Evolutionary conservation across 306 rosid genomes (phyloP).

Genomic region (Cucurbita pepo): DNA sequence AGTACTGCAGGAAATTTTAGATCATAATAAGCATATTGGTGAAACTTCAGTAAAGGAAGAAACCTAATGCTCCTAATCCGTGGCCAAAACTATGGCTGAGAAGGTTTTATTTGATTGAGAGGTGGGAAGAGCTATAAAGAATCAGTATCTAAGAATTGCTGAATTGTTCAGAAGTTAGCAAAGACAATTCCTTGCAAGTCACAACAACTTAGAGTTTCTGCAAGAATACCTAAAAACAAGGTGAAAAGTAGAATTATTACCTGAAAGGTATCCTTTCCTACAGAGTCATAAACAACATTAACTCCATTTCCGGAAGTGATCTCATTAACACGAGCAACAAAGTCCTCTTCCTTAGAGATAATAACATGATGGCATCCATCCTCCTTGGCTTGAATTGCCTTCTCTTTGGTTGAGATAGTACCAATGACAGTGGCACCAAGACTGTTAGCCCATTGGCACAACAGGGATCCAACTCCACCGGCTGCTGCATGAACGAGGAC

Average conservation of each 20-base stretch:
- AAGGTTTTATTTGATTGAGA: neutral
- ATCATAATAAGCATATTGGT: neutral
- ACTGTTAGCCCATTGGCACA: slow-evolving; percentile 85
- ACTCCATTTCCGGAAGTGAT: slow-evolving; percentile 75
- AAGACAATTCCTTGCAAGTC: neutral
- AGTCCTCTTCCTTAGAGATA: slow-evolving; percentile 54
- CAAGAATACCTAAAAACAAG: neutral
- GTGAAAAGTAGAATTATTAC: slow-evolving; percentile 20
- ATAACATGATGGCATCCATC: slow-evolving; percentile 88
- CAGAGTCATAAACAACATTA: slow-evolving; percentile 86
- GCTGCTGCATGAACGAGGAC: slow-evolving; percentile 90
- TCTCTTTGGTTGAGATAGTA: slow-evolving; percentile 65
- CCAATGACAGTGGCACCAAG: slow-evolving; percentile 92
- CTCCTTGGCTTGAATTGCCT: slow-evolving; percentile 81
- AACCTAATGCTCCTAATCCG: neutral
- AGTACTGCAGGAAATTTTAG: neutral
- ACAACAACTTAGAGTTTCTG: neutral
- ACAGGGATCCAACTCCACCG: slow-evolving; percentile 90
- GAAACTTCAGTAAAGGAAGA: neutral
- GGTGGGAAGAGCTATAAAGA: neutral
- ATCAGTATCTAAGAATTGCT: neutral
- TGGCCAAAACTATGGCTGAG: neutral
- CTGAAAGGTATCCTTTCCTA: slow-evolving; percentile 85
- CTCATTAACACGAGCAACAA: slow-evolving; percentile 63
- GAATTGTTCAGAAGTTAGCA: neutral